Conservation (phyloP, 345 rosid genomes). For the Brassica cretica region DNA sequence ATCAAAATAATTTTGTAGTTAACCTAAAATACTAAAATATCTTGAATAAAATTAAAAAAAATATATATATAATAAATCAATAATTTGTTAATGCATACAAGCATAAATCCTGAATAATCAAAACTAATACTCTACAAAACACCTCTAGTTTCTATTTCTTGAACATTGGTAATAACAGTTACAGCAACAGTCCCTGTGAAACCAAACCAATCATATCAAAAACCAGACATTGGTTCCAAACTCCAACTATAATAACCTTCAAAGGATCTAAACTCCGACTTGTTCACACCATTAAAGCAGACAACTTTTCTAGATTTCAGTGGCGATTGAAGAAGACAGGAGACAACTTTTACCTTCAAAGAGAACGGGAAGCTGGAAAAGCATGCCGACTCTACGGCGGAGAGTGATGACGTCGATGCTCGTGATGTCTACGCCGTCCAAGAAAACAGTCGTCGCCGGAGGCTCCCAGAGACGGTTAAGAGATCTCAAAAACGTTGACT, state of each 20-base stretch:
- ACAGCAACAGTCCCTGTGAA: constrained; percentile 71
- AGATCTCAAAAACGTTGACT: constrained; percentile 76
- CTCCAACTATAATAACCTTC: not conserved
- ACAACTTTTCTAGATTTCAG: not conserved
- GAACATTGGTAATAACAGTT: too few relatives aligned
- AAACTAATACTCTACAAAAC: too few relatives aligned
- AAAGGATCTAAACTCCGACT: not conserved
- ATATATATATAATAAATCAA: too few relatives aligned
- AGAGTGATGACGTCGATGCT: constrained; percentile 67
- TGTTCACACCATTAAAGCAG: not conserved
- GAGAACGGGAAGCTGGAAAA: constrained; percentile 86
- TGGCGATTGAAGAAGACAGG: not conserved
- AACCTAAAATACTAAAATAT: too few relatives aligned
- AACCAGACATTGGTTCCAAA: not conserved
- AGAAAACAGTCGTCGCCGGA: constrained; percentile 57
- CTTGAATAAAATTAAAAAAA: too few relatives aligned
- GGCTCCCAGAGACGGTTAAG: constrained; percentile 94
- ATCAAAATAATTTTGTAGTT: too few relatives aligned
- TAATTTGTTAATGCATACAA: too few relatives aligned
- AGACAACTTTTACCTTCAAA: constrained; percentile 58
- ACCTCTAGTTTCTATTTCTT: too few relatives aligned
- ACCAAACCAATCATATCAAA: not conserved
- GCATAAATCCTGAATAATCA: too few relatives aligned
- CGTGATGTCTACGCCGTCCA: constrained; percentile 66
- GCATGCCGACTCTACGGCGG: constrained; percentile 92